Base-by-base conservation (phyloP, 441 rosid species). In the Populus tomentosa region DNA sequence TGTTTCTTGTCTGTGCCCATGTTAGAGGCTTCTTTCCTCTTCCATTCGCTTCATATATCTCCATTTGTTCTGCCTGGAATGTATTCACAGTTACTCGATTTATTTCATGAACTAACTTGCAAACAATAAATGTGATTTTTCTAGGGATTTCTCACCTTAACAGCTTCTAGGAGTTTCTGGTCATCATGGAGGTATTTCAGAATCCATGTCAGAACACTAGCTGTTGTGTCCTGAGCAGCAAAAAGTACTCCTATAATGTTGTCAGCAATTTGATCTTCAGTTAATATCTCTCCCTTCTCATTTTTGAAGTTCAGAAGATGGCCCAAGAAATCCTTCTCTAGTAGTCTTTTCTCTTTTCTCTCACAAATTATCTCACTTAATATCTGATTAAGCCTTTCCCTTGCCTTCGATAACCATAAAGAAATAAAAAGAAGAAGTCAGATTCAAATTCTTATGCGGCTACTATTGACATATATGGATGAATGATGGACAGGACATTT, bases 141-240 rank as follows among this genome's bases (percentile, higher is more conserved):
- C 18, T 30, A 9, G 1, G 38, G 14, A 71, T 40, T 69, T 32
- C 73, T 71, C 68, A 94, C 99, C 97, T 89, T 92, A 67, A 95
- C 90, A 78, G 92, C 88, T 84, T 90, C 89, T 23, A 90, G 87
- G 80, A 93, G 89, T 73, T 82, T 88, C n/a, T 74, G 88, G 78
- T 91, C 87, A 74, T 91, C 92, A 62, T 84, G 87, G 35, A 95
- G 94, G 87, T 86, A 93, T 75, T 92, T 95, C 67, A 95, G 87
- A 80, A 93, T 88, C 99, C 99, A 95, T 36, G 99, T 93, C 42
- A 93, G 79, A 77, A 82, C 86, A 81, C 93, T 90, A 66, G 99
- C 99, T 35, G 98, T 95, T 30, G 99, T 95, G 89, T 94, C 99
- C 82, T 89, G 97, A 3, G 98, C 98, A 0, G 99, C 99, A 80